Evolutionary conservation across 176 grass and related monocot genomes (phyloP).

Genomic region (Oryza meridionalis): DNA sequence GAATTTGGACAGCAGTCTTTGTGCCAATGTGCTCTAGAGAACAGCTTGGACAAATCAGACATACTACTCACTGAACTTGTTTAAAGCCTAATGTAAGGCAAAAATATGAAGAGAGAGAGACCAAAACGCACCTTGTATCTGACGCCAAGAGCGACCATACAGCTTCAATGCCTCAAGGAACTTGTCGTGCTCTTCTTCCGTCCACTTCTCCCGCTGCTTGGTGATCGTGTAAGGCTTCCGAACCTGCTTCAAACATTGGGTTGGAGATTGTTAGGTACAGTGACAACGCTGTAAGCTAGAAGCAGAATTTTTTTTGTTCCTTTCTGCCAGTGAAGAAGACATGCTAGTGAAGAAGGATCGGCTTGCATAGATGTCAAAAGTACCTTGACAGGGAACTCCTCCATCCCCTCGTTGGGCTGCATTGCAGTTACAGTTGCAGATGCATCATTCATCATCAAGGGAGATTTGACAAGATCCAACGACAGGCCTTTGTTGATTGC

Average conservation of each 20-base stretch:
- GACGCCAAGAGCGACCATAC: conserved; percentile 83
- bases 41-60: conserved; percentile 50
- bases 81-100: not conserved
- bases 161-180: conserved; percentile 86
- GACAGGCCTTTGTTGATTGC: not conserved
- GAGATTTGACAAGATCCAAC: conserved; percentile 4
- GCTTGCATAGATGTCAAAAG: not conserved
- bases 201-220: conserved; percentile 94
- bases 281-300: not conserved
- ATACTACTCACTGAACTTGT: not conserved
- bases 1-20: conserved; percentile 93
- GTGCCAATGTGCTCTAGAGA: conserved; percentile 94
- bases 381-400: conserved; percentile 62
- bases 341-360: not conserved
- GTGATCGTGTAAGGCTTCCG: conserved; percentile 90
- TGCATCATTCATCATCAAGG: not conserved
- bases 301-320: not conserved
- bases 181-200: conserved; percentile 82
- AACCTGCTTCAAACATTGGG: conserved; percentile 40
- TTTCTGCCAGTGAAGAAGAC: not conserved
- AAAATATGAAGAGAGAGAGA: not conserved
- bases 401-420: conserved; percentile 44
- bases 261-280: not conserved
- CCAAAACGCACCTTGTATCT: conserved; percentile 72
- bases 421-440: not conserved